Base-by-base conservation (phyloP, 2,329 filamentous ascomycete species). In the Pyrenochaeta sp. region DNA sequence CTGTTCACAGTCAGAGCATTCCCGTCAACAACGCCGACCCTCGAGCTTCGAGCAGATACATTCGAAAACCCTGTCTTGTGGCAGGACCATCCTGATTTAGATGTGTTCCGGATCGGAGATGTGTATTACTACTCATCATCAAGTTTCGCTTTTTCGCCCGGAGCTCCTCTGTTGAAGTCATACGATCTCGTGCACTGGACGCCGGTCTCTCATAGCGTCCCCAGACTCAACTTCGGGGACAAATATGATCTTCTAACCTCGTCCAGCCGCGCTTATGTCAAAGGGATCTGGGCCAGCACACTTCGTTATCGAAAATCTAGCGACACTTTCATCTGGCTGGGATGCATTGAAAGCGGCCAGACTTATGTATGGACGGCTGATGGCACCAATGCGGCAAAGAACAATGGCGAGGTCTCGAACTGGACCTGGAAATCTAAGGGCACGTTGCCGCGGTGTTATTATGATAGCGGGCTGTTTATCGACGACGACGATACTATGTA, bases 401-500 rank as follows among this genome's bases (percentile, higher is more conserved):
- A 66, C 41, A 58, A 58, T 13, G 67, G 65, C 23, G 65, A 67
- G 28, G 65, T 69, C 1, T 30, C 45, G 2, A 51, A 44, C 34
- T 68, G 62, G 64, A 63, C 65, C 27, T 81, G 77, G 77, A 70
- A 48, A 8, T 66, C 73, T 31, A 50, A 56, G 24, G 68, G 63
- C 1, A 71, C 60, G 7, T 63, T 75, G 11, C 63, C 64, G 0
- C 72, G 60, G 1, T 85, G 81, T 61, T 83, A 81, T 54, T 85
- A 85, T 52, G 82, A 85, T 59, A 75, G 71, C 13, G 81, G 82
- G 0, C 61, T 85, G 0, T 60, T 84, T n/a, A 74, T 85, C 22
- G 81, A 84, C 35, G 78, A 82, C 17, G 75, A 84, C 21, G 81
- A 83, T 43, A 79, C 75, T 1, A 80, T 84, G 73, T 85, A 84